phyloP scores from a whole-genome alignment of 192 early-diverging fungal species.

The Funneliformis geosporum region DNA sequence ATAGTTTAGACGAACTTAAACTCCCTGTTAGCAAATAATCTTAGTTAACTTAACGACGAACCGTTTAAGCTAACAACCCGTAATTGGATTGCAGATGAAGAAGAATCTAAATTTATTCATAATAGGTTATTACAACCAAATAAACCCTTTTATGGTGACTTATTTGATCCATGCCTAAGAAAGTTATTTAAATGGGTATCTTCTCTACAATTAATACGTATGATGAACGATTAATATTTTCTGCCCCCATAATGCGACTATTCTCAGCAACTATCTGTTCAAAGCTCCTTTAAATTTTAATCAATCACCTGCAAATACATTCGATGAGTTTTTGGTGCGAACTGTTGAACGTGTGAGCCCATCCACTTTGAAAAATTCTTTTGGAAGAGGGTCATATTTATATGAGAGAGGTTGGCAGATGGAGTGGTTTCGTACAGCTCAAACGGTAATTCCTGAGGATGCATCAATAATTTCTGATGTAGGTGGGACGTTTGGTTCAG shows the following conservation, averaged over 20 bases:
- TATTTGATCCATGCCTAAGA: background rate
- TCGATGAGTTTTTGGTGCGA: conserved; percentile 16
- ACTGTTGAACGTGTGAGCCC: background rate
- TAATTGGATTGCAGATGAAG: background rate
- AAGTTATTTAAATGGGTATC: conserved; percentile 10
- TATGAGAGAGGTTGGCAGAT: conserved; percentile 42
- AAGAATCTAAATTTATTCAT: conserved; percentile 15
- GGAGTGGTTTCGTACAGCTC: conserved; percentile 38
- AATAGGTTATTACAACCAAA: conserved; percentile 2
- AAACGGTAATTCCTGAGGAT: conserved; percentile 24
- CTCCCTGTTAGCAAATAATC: too few relatives aligned
- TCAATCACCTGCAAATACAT: background rate
- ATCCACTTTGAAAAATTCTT: background rate
- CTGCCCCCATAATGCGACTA: conserved; percentile 14
- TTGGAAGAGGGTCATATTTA: conserved; percentile 25
- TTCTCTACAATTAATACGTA: background rate
- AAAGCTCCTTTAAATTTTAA: background rate
- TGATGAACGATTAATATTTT: background rate
- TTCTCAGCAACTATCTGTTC: conserved; percentile 14
- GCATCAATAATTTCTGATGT: conserved; percentile 22
- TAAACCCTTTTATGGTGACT: background rate
- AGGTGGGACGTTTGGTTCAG: conserved; percentile 15
- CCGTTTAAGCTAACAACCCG: too few relatives aligned
- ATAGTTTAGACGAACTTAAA: too few relatives aligned
- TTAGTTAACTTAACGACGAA: too few relatives aligned